Percentiles rank a stretch among this genome's conserved stretches.
These are phyloP conservation scores for Pyricularia grisea DNA, from an alignment of 2,329 filamentous ascomycete species.

Conservation along the genomic window DNA sequence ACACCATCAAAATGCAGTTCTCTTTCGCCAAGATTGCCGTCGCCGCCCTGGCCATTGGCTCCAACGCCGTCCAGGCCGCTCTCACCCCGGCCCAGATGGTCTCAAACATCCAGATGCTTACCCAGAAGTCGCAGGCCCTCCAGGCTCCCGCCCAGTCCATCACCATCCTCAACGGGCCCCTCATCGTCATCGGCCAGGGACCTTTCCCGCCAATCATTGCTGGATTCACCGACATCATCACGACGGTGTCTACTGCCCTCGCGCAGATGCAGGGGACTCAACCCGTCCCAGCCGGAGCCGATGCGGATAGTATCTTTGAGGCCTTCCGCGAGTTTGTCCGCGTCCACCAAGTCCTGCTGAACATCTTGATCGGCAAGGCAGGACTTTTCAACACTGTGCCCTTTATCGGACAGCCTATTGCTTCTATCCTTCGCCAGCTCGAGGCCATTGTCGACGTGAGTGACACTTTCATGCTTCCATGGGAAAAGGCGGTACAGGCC, in stretches of 20 bases:
- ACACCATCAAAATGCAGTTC: conserved; percentile 9
- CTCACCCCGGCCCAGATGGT: conserved; percentile 13
- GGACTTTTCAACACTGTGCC: conserved; percentile 17
- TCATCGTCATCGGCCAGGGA: conserved; percentile 18
- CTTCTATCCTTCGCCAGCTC: conserved; percentile 16
- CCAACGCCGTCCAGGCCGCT: conserved; percentile 11
- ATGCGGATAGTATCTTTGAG: background rate
- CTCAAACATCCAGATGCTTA: conserved; percentile 16
- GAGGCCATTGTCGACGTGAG: conserved; percentile 18
- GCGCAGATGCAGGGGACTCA: background rate
- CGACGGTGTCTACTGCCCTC: conserved; percentile 8
- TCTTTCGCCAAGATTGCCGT: conserved; percentile 16
- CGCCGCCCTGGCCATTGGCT: conserved; percentile 14
- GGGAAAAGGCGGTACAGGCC: too few species aligned
- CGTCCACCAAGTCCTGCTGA: conserved; percentile 21
- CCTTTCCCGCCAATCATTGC: conserved; percentile 20
- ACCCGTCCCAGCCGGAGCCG: background rate
- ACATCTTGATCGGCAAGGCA: conserved; percentile 25
- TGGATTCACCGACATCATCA: conserved; percentile 21
- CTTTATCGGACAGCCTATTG: conserved; percentile 18
- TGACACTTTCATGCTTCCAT: background rate
- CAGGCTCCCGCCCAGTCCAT: conserved; percentile 17
- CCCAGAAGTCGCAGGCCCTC: conserved; percentile 15
- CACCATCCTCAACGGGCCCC: conserved; percentile 15
- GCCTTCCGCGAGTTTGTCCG: conserved; percentile 16